These are phyloP conservation scores for Moringa oleifera DNA, from an alignment of 345 rosid species.

Conservation along the genomic window DNA sequence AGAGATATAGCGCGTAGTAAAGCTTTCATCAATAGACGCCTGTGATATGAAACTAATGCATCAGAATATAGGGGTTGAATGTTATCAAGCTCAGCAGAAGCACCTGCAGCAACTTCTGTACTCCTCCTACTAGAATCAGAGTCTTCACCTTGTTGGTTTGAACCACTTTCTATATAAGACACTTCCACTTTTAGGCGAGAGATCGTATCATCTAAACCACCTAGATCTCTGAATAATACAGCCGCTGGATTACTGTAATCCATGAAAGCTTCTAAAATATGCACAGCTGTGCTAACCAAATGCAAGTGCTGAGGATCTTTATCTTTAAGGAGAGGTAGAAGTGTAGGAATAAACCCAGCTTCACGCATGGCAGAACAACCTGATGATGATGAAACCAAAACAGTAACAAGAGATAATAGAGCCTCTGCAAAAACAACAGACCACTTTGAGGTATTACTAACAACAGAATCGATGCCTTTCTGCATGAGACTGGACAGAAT, in stretches of 20 bases:
- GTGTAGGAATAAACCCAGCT: conserved; percentile 89
- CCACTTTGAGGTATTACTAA: conserved; percentile 59
- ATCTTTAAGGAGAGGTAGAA: conserved; percentile 89
- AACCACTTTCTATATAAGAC: conserved; percentile 52
- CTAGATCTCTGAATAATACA: conserved; percentile 88
- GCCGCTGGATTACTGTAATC: conserved; percentile 95
- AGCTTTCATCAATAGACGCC: conserved; percentile 73
- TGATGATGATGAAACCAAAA: conserved; percentile 82
- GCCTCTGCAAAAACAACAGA: conserved; percentile 90
- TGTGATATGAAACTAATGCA: conserved; percentile 72
- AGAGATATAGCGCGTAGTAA: conserved; percentile 87
- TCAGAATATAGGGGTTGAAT: conserved; percentile 71
- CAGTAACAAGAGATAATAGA: conserved; percentile 79
- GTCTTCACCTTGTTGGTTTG: conserved; percentile 47
- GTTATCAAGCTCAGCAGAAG: conserved; percentile 50
- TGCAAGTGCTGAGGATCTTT: conserved; percentile 90
- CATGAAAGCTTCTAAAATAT: conserved; percentile 90
- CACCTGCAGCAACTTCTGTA: conserved; percentile 29
- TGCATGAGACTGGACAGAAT: conserved; percentile 88
- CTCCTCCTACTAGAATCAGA: conserved; percentile 36
- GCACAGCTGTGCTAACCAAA: conserved; percentile 84
- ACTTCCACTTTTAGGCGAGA: conserved; percentile 79
- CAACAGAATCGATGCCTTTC: conserved; percentile 81
- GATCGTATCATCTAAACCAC: conserved; percentile 92
- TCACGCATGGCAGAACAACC: conserved; percentile 96